A percentile compares a stretch with the other conserved stretches of the same genome.
phyloP scores from a whole-genome alignment of 129 eudicot genomes.

The Pulicaria dysenterica region DNA sequence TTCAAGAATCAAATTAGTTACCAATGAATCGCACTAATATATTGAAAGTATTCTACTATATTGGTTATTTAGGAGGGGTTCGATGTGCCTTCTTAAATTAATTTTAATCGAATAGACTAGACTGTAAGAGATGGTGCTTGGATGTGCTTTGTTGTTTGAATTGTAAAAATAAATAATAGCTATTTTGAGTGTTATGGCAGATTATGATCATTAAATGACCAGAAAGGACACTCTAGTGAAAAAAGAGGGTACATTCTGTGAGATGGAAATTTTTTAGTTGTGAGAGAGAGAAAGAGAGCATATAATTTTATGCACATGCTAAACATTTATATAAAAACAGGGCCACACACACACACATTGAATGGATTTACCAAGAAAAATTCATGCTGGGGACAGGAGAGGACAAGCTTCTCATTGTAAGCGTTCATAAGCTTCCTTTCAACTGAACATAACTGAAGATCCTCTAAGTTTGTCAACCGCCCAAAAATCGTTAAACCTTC shows the following conservation, averaged over 20 bases:
- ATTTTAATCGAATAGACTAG: no score
- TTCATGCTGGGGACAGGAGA: conserved; percentile 95
- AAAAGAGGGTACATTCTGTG: no score
- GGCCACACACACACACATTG: neutral
- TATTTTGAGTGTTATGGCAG: no score
- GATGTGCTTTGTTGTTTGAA: no score
- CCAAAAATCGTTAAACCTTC: conserved; percentile 93
- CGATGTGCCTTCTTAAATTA: no score
- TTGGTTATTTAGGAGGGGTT: neutral
- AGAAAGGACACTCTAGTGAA: no score
- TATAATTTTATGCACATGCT: neutral
- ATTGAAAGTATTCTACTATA: neutral
- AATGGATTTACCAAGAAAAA: conserved; percentile 70
- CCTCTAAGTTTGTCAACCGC: conserved; percentile 71
- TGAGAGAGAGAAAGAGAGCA: neutral
- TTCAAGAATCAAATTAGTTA: conserved; percentile 1
- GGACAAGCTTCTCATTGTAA: conserved; percentile 94
- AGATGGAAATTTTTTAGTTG: neutral
- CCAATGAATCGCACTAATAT: neutral
- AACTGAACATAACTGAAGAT: conserved; percentile 69
- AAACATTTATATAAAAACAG: neutral
- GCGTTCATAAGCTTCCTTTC: conserved; percentile 92
- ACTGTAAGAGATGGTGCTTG: no score
- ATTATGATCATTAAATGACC: no score
- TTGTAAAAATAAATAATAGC: no score